Evolutionary conservation across 257 asterid genomes (phyloP), one percentile per base, ranked within the genome.

Genomic region (Catharanthus roseus): DNA sequence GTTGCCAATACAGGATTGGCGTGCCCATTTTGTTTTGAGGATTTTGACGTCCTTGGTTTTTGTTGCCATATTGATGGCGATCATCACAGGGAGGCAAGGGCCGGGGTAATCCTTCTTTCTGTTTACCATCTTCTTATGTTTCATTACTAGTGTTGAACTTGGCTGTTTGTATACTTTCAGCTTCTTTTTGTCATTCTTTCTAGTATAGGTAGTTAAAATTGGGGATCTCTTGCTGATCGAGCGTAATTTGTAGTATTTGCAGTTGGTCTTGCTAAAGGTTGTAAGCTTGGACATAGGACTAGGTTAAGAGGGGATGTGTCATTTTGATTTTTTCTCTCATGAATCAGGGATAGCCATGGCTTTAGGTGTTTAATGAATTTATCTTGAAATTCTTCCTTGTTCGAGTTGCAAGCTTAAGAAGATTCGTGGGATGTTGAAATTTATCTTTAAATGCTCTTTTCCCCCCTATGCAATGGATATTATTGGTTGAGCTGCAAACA

Each of bases 41-140:
- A 92, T 79, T 90, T 88, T 24, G 98, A 92, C 75, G 87, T 90
- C 38, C 85, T 92, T 4, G 98, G 91, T 21, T 80, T 92, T 80
- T 92, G 91, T 77, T 90, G 98, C 83, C 98, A 92, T 87, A 84
- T 92, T 71, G 98, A 92, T 73, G 84, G 90, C 73, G 95, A 84
- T 70, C 98, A 92, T 75, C 92, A 90, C 21, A 64, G 81, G 84
- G 98, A 90, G 83, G 95, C 84, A 62, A 90, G 83, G 77, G 85
- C 92, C 31, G 89, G 88, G 91, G 98, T 93, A 87, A 28, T 28
- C 42, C 28, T 71, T 31, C 42, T 28, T 24, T 49, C 55, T 55
- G 26, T 62, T 62, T 53, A 6, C 11, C 33, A 67, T 23, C 13
- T 31, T 50, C n/a, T n/a, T n/a, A n/a, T n/a, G 42, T 38, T 3